Percentiles rank a stretch among this genome's conserved stretches.
Conservation (phyloP, 2,329 filamentous ascomycete genomes). For the Fusarium duplospermum region DNA sequence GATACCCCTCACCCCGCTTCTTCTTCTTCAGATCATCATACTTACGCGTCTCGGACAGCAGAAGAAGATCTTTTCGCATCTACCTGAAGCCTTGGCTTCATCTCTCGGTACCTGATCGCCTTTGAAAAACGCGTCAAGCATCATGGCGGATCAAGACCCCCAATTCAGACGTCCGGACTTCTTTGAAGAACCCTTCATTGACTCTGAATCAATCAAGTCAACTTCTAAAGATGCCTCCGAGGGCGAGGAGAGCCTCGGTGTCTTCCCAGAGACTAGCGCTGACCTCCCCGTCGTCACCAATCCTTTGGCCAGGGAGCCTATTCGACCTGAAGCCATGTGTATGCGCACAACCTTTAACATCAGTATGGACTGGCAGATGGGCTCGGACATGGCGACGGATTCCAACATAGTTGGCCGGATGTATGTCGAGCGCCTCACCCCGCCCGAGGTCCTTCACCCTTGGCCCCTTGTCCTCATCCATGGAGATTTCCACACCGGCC, state of each 20-base stretch:
- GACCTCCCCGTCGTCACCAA: background rate
- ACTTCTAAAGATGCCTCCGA: too few relatives aligned
- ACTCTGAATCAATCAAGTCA: background rate
- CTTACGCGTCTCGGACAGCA: background rate
- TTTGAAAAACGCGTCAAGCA: background rate
- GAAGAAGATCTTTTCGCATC: background rate
- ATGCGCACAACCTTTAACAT: slow-evolving; percentile 42
- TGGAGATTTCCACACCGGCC: slow-evolving; percentile 51
- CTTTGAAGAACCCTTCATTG: background rate
- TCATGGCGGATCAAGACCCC: background rate
- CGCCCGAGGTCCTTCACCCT: slow-evolving; percentile 20
- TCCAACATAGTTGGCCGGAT: slow-evolving; percentile 44
- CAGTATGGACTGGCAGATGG: slow-evolving; percentile 38
- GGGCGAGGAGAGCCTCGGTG: background rate
- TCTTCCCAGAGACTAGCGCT: background rate
- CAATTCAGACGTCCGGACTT: background rate
- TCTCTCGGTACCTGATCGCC: background rate
- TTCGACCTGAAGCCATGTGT: slow-evolving; percentile 20
- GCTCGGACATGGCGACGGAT: slow-evolving; percentile 12
- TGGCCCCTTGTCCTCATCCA: slow-evolving; percentile 51
- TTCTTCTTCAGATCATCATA: background rate
- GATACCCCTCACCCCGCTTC: background rate
- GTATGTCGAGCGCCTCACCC: slow-evolving; percentile 51
- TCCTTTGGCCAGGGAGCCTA: background rate
- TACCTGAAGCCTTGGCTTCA: background rate